These are phyloP conservation scores for Acorus gramineus DNA, from an alignment of 106 monocot genomes.

Conservation along the genomic window DNA sequence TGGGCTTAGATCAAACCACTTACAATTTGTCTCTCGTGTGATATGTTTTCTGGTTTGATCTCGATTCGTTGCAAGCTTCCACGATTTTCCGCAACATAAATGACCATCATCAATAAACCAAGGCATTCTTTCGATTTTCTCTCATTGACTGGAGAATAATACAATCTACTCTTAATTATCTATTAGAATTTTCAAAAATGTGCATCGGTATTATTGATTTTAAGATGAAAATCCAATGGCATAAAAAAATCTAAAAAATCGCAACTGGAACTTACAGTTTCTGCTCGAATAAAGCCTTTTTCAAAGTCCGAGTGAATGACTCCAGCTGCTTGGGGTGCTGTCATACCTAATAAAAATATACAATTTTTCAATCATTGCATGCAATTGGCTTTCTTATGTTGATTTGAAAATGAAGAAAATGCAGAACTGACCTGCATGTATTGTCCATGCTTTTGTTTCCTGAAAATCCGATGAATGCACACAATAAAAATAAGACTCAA, in stretches of 20 bases:
- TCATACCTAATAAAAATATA: conserved; percentile 54
- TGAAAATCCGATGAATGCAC: conserved; percentile 6
- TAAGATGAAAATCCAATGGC: background rate
- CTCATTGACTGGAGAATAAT: too few relatives aligned
- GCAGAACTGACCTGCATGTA: conserved; percentile 61
- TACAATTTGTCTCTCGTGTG: too few relatives aligned
- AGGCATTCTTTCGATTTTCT: too few relatives aligned
- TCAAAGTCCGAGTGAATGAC: conserved; percentile 99
- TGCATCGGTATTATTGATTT: background rate
- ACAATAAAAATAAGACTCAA: conserved; percentile 2
- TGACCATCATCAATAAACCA: too few relatives aligned
- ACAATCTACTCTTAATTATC: too few relatives aligned
- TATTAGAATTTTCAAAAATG: background rate
- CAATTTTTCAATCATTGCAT: too few relatives aligned
- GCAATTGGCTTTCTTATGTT: too few relatives aligned
- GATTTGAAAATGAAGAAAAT: too few relatives aligned
- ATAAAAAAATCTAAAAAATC: conserved; percentile 2
- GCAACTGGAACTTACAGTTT: conserved; percentile 63
- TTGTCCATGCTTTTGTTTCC: conserved; percentile 99
- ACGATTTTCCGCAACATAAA: too few relatives aligned
- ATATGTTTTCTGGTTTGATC: too few relatives aligned
- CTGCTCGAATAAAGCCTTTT: conserved; percentile 98
- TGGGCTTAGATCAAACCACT: too few relatives aligned
- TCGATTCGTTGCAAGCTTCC: too few relatives aligned
- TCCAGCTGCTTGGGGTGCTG: conserved; percentile 98